Base-by-base conservation (phyloP, 73 alveolate species). In the Paramecium tetraurelia region DNA sequence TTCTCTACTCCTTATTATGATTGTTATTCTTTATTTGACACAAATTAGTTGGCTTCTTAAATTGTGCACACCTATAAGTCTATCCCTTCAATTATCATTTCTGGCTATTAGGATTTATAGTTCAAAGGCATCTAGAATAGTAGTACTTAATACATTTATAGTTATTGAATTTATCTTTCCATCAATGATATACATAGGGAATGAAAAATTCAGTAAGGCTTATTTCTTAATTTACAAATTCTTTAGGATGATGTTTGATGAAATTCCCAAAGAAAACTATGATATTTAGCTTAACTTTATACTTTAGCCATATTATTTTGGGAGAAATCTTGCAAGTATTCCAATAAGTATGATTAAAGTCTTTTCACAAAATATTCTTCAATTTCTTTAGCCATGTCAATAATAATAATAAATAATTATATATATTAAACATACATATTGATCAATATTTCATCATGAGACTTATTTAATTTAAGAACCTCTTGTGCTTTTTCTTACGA, bases 121-220 rank as follows among this genome's bases (percentile, higher is more conserved):
- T 27, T 63, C 8, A 63, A 16, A 14, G 84, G 46, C 44, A 63
- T 33, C 46, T 31, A 63, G 31, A 63, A 27, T 59, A 59, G 9
- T 16, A 8, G 2, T 14, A 12, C 27, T 27, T 33, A 11, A 31
- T 63, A 72, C 90, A 80, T 80, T 80, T 21, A 80, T 33, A 4
- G 70, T 80, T 3, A 80, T 80, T 21, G 90, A 41, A 80, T 35
- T 44, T 80, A 80, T 80, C 75, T 80, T 80, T 20, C 90, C 90
- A 80, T 80, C 90, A 22, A 80, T 80, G 21, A 80, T 80, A 46
- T 80, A 80, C 90, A 80, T 80, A 22, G 90, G 90, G n/a, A 80
- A 48, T 22, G 70, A 48, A 35, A 80, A 80, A 48, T 80, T 80
- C 50, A 80, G 12, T 9, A 80, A 63, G 14, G 90, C 90, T 46